Percentiles rank a stretch among this genome's conserved stretches.
Evolutionary conservation across 768 basidiomycete genomes (phyloP).

Genomic region (Tricholoma matsutake): DNA sequence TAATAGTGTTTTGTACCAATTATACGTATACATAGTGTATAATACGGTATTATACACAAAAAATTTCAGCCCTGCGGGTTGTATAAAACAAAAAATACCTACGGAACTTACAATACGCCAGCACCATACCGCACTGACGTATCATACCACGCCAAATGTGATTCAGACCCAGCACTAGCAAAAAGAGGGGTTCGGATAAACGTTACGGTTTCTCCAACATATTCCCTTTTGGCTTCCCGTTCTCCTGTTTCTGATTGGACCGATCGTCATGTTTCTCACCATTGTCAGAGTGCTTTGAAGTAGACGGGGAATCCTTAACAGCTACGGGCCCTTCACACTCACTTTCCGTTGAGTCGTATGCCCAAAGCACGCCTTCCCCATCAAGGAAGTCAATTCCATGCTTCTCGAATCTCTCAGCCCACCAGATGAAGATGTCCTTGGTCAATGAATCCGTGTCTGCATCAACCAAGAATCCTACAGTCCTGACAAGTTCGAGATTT

Average conservation of each 20-base stretch:
- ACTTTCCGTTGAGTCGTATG: constrained; percentile 31
- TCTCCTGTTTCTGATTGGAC: neutral
- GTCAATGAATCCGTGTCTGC: constrained; percentile 39
- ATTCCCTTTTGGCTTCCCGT: neutral
- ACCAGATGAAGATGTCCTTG: constrained; percentile 52
- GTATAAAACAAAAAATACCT: too few relatives aligned
- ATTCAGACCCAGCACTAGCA: too few relatives aligned
- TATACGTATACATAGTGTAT: too few relatives aligned
- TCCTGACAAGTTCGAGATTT: constrained; percentile 43
- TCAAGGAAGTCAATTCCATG: constrained; percentile 50
- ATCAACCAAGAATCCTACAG: constrained; percentile 46
- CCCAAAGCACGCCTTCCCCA: constrained; percentile 53
- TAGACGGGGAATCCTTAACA: neutral
- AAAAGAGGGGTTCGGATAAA: neutral
- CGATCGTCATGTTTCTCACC: neutral
- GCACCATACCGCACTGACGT: too few relatives aligned
- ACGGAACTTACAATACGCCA: too few relatives aligned
- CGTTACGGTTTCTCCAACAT: neutral
- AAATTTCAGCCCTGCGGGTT: too few relatives aligned
- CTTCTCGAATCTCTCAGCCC: constrained; percentile 49
- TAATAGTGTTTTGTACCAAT: too few relatives aligned
- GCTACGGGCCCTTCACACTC: neutral
- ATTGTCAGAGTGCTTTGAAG: neutral
- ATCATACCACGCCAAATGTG: too few relatives aligned
- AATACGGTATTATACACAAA: too few relatives aligned